Evolutionary conservation across 768 basidiomycete genomes (phyloP).

Genomic region (Termitomyces sp.): DNA sequence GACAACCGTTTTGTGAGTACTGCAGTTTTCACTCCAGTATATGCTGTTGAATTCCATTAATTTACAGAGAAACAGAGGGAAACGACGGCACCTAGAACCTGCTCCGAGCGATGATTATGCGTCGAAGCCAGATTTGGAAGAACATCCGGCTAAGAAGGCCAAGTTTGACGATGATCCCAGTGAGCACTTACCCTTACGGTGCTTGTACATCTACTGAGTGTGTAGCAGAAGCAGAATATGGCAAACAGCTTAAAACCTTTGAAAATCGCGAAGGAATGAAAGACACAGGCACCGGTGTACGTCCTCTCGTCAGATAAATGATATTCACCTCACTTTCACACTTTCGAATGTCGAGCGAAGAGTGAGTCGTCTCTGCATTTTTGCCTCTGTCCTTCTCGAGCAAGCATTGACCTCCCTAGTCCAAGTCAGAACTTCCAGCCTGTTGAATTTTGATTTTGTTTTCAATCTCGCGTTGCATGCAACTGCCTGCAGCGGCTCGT

Average conservation of each 20-base stretch:
- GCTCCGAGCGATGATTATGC: background rate
- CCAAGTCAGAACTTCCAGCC: background rate
- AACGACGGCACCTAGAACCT: slow-evolving; percentile 42
- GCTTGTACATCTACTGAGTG: background rate
- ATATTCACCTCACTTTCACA: slow-evolving; percentile 1
- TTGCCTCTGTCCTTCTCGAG: background rate
- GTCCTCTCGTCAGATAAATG: slow-evolving; percentile 37
- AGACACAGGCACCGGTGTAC: slow-evolving; percentile 35
- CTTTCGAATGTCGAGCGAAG: background rate
- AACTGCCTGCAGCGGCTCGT: background rate
- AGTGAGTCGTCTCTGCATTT: slow-evolving; percentile 1
- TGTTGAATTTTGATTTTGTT: background rate
- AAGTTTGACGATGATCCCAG: slow-evolving; percentile 26
- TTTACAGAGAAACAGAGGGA: slow-evolving; percentile 47
- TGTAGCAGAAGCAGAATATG: slow-evolving; percentile 25
- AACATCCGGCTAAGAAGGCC: slow-evolving; percentile 31
- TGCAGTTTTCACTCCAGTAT: background rate
- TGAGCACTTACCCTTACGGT: slow-evolving; percentile 15
- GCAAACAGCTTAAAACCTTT: slow-evolving; percentile 33
- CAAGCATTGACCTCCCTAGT: background rate
- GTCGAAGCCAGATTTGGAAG: slow-evolving; percentile 19
- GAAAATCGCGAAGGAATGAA: slow-evolving; percentile 33
- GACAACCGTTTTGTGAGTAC: slow-evolving; percentile 35
- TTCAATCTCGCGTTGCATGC: background rate
- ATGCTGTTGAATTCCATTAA: no score